Base-by-base conservation (phyloP, 371 early-diverging fungal genomes). In the Rhizomucor miehei region DNA sequence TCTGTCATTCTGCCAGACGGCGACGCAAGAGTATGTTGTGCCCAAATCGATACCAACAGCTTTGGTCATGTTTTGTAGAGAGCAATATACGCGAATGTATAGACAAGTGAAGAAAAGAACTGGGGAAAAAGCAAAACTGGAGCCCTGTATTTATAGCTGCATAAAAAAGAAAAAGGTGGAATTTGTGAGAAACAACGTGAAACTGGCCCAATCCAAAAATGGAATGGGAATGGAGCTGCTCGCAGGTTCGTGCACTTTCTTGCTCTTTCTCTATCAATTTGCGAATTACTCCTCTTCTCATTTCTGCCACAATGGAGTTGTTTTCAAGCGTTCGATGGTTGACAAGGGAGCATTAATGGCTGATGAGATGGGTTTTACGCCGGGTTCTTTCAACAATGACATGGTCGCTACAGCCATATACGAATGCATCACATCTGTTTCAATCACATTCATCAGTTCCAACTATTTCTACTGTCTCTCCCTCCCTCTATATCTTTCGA, bases 341-440 rank as follows among this genome's bases (percentile, higher is more conserved):
- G 69, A 62, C 14, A 59, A 48, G 1, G 90, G 82, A 10, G 80
- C 59, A 57, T 87, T 88, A 20, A 90, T 57, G 25, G 77, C 75
- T 2, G 83, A 61, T 38, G 80, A 61, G 46, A 88, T 50, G 11
- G 70, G 63, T 36, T 59, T 52, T n/a, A 87, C 50, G 0, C 82
- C 85, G 2, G 84, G 73, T 38, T 81, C 80, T 6, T 67, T 64
- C 58, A 88, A 66, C 29, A 91, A 56, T 0, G 90, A 79, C 12
- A 90, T 65, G 0, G 84, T 87, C 2, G 93, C 90, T 10, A 96
- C 56, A 23, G 91, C 93, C 87, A 96, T 85, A 63, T 93, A 93
- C 0, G 94, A 77, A 59, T 96, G 97, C 67, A 94, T 57, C 14
- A 90, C 65, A 66, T 96, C 97, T 80, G 75, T 3, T 13, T 6